Evolutionary conservation across 1,284 basidiomycete species (phyloP), one percentile per base, ranked within the genome.

Genomic region (Fomitiporia mediterranea): DNA sequence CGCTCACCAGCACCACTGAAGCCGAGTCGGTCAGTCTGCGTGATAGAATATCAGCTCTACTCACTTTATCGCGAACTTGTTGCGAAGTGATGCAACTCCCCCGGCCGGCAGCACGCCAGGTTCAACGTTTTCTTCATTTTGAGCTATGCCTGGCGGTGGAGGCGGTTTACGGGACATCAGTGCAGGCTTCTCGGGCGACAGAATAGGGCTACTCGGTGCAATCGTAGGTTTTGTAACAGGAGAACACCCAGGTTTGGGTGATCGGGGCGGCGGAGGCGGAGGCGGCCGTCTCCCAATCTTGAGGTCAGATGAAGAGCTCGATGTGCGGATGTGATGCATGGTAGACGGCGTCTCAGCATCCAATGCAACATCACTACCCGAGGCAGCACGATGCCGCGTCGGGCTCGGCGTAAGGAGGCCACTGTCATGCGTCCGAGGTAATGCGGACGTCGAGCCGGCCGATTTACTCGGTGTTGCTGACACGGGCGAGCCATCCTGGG

Each of bases 201-300:
- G 61, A 54, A 51, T 30, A 63, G 61, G 25, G 17, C 56, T 58
- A 17, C 60, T 7, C 8, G 57, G 54, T 25, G 47, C 43, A 3
- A 59, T 43, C 4, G 61, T 58, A 9, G 69, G 63, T 7, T 75
- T 71, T 15, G 70, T 66, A 4, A 75, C 72, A 2, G 9, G 71
- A 71, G 56, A 76, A 61, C n/a, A 76, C 67, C 2, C 76, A 75
- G 8, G 70, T 62, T 77, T 79, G 3, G 71, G 67, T 2, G 69
- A 67, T 13, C 78, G 74, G 13, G 72, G 61, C 0, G 83, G 82
- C 2, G 83, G 83, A 0, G 83, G 84, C 0, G 84, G 84, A 0
- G 82, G 83, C 11, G 76, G 74, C 56, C 77, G 71, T 62, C 77
- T 80, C 2, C 66, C 59, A 2, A 61, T 43, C 38, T 74, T 78